Conservation (phyloP, 2,329 filamentous ascomycete genomes). For the Neonectria sp. region DNA sequence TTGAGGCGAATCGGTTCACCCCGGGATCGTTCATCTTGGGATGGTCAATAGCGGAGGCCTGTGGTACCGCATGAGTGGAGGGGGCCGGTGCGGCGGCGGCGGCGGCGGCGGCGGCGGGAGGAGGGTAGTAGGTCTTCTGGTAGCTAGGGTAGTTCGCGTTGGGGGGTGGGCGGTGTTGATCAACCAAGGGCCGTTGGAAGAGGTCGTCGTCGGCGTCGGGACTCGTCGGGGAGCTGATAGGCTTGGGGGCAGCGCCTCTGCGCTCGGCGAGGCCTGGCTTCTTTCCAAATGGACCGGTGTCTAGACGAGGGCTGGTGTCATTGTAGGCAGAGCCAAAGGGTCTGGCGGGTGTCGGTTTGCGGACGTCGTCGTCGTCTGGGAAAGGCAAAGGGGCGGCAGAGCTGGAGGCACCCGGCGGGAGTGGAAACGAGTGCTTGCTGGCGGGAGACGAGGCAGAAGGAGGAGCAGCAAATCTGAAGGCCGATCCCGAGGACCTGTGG, state of each 20-base stretch:
- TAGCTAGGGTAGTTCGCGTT: constrained; percentile 64
- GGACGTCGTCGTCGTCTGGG: constrained; percentile 77
- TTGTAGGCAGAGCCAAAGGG: constrained; percentile 63
- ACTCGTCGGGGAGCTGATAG: constrained; percentile 86
- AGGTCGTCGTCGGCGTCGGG: constrained; percentile 84
- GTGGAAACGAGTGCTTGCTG: constrained; percentile 71
- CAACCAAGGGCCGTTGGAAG: constrained; percentile 77
- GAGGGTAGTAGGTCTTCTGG: constrained; percentile 74
- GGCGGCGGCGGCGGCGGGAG: constrained; percentile 60
- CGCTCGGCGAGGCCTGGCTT: constrained; percentile 83
- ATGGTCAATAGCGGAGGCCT: constrained; percentile 41
- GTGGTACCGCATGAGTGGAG: constrained; percentile 50
- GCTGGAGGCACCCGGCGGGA: constrained; percentile 79
- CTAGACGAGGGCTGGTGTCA: constrained; percentile 69
- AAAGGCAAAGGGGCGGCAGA: constrained; percentile 79
- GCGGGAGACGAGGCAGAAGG: constrained; percentile 58
- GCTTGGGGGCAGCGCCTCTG: constrained; percentile 84
- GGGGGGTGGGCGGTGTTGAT: constrained; percentile 58
- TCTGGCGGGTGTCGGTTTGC: constrained; percentile 61
- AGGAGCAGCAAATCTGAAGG: constrained; percentile 67
- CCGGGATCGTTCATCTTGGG: constrained; percentile 59
- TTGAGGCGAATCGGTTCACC: constrained; percentile 80
- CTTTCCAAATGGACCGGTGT: constrained; percentile 68
- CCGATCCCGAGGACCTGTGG: constrained; percentile 54
- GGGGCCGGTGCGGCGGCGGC: constrained; percentile 50